Evolutionary conservation across 768 basidiomycete species (phyloP), one percentile per base, ranked within the genome.

Genomic region (Kwoniella sp.): DNA sequence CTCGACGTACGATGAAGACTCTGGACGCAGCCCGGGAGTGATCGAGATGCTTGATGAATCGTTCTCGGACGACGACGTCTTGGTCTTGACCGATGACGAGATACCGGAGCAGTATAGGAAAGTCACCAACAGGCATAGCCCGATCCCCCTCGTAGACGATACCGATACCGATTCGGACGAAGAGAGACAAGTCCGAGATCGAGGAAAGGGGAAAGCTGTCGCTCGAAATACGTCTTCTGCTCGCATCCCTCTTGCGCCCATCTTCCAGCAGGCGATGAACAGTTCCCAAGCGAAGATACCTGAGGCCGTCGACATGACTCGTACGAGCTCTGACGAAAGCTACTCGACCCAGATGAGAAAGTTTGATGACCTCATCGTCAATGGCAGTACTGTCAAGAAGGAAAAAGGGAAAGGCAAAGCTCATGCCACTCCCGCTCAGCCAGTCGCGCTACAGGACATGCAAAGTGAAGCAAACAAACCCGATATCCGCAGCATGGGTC

Each of bases 91-190:
- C 15, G 57, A 53, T 7, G 37, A 47, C 19, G 47, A 60, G 20
- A 46, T 67, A 8, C 65, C 65, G 1, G 19, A 25, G 2, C 53
- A 60, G 6, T 49, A 49, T 17, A 46, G 40, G 28, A 63, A 63
- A 44, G 38, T 42, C 7, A 58, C 55, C 28, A 66, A 66, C 25
- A 41, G 39, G 15, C 46, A 57, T 40, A 29, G 44, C n/a, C 60
- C 64, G 0, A 48, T 49, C 46, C 20, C 29, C 4, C 52, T 66
- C 11, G 36, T 33, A 14, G 60, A 62, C 32, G 58, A 57, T 22
- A 55, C 58, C n/a, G 55, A 56, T 19, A 50, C 43, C 9, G 46
- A 25, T n/a, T 20, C 17, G 8, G 50, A 43, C 36, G 26, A 36
- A 20, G 28, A 22, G 28, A 43, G 29, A 8, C 25, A 20, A 23